Evolutionary conservation across 73 alveolate species (phyloP), one percentile per base, ranked within the genome.

Genomic region (Paramecium caudatum): DNA sequence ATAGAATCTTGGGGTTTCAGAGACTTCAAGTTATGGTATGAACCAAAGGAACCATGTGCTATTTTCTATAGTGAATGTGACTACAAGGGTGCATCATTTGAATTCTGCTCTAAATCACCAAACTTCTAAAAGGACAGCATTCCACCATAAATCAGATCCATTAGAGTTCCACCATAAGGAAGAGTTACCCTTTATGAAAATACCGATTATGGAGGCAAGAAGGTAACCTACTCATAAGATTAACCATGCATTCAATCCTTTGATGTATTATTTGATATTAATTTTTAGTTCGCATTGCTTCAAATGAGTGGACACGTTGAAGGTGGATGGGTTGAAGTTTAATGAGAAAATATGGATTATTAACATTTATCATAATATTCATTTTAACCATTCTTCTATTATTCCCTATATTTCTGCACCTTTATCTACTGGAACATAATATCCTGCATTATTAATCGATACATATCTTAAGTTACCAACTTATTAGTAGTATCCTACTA

Each of bases 1-100:
- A 27, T 41, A 74, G 88, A 74, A 74, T 74, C 88, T 12, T 74
- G 88, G 88, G 88, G 88, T 27, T 74, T 74, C 88, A 74, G 88
- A 74, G 88, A 74, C 25, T 74, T 74, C 68, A 37, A 74, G 32
- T 39, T 74, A 74, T 74, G 43, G 55, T 74, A 74, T 74, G 88
- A 74, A 43, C 88, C 88, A 41, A 74, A 74, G 2, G 88, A 74
- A 2, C 30, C 62, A 2, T 74, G 88, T 17, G 88, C 88, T 1
- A 19, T 74, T 21, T 37, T 74, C 46, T 74, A 74, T 45, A 74
- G 69, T 17, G 88, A 74, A 45, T 74, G 88, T n/a, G 68, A 41
- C 16, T 74, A 17, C 30, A 74, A 74, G 43, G 88, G 88, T 15
- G 69, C 68, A 4, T 4, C 68, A 19, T 41, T 41, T 39, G 88